phyloP scores from a whole-genome alignment of 2,329 filamentous ascomycete species.

The Fonsecaea erecta region DNA sequence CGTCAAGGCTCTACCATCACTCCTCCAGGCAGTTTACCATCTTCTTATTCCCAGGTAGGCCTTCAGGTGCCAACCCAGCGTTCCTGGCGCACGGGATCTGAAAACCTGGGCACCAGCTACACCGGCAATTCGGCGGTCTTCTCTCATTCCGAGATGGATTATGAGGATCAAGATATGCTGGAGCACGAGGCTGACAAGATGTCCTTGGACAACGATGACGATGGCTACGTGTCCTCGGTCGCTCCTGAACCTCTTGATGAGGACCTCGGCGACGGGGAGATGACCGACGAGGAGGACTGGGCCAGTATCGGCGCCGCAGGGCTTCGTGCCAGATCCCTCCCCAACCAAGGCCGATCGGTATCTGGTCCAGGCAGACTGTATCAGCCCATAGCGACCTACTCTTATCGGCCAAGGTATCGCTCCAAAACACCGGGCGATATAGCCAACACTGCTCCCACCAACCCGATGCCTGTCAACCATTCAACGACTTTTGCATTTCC shows the following conservation, averaged over 20 bases:
- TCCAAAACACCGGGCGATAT: conserved; percentile 33
- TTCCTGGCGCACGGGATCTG: conserved; percentile 39
- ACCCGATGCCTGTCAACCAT: conserved; percentile 46
- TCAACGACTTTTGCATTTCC: conserved; percentile 39
- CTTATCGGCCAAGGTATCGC: conserved; percentile 34
- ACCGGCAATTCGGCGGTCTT: conserved; percentile 74
- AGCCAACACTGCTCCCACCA: conserved; percentile 46
- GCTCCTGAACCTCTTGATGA: conserved; percentile 65
- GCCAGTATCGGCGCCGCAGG: conserved; percentile 84
- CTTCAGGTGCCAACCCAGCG: conserved; percentile 54
- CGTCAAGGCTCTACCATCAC: conserved; percentile 38
- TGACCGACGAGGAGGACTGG: conserved; percentile 97
- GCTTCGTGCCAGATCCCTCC: conserved; percentile 68
- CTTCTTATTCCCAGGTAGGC: conserved; percentile 51
- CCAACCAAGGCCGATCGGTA: conserved; percentile 44
- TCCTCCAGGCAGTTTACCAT: conserved; percentile 50
- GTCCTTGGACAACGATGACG: conserved; percentile 78
- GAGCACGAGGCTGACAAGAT: conserved; percentile 93
- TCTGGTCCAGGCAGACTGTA: conserved; percentile 49
- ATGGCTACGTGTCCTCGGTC: conserved; percentile 71
- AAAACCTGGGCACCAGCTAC: conserved; percentile 61
- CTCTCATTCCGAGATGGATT: conserved; percentile 69
- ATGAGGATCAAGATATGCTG: conserved; percentile 68
- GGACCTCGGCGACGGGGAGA: conserved; percentile 81
- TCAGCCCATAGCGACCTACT: conserved; percentile 47